Percentiles rank a stretch among this genome's conserved stretches.
Conservation (phyloP, 139 green algal genomes). For the Chlorella ohadii region DNA sequence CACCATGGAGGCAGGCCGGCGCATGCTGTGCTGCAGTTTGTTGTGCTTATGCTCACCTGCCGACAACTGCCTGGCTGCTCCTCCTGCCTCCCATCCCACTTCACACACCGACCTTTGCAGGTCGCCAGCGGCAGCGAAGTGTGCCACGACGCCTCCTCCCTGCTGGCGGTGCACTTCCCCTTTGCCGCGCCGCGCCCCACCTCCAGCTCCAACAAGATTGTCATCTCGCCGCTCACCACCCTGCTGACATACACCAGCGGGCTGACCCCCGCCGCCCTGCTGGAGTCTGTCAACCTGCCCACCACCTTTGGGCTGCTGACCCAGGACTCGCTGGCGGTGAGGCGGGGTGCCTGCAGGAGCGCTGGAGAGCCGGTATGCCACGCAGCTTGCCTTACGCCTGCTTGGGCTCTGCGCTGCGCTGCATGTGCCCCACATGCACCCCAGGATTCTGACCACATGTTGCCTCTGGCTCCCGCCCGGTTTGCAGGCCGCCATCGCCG, state of each 20-base stretch:
- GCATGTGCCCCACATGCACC: too few relatives aligned
- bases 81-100: not conserved
- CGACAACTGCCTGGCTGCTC: too few relatives aligned
- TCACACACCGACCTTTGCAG: too few relatives aligned
- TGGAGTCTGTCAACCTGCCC: not conserved
- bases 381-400: too few relatives aligned
- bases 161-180: not conserved
- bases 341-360: not conserved
- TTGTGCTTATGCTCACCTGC: too few relatives aligned
- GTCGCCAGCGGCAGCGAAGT: not conserved
- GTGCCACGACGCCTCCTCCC: slow-evolving; percentile 4
- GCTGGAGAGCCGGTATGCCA: too few relatives aligned
- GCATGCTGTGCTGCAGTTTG: too few relatives aligned
- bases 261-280: not conserved
- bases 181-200: not conserved
- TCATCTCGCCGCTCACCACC: slow-evolving; percentile 17
- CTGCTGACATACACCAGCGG: not conserved
- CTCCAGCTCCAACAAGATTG: not conserved
- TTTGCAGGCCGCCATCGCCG: not conserved
- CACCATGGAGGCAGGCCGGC: too few relatives aligned
- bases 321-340: slow-evolving; percentile 8
- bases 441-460: too few relatives aligned
- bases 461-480: too few relatives aligned
- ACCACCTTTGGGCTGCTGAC: not conserved
- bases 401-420: too few relatives aligned